phyloP scores from a whole-genome alignment of 257 asterid genomes.

The Nicotiana noctiflora region DNA sequence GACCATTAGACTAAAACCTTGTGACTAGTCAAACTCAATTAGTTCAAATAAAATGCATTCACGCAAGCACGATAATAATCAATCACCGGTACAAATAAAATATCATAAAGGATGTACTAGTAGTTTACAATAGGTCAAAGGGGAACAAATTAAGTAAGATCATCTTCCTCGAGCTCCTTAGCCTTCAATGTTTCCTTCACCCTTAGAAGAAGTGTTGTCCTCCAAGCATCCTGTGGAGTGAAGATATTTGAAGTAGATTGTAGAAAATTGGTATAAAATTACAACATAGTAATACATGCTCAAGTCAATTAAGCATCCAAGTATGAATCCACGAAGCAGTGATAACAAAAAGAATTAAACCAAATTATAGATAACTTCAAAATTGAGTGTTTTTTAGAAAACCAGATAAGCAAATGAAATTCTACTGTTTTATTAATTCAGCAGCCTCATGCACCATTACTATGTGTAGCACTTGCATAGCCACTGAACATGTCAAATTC shows the following conservation, averaged over 20 bases:
- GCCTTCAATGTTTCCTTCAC: constrained; percentile 95
- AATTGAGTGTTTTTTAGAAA: not conserved
- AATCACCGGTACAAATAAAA: constrained; percentile 10
- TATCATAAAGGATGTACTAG: constrained; percentile 1
- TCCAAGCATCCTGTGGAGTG: constrained; percentile 70
- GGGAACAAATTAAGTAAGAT: constrained; percentile 55
- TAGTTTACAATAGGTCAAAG: constrained; percentile 2
- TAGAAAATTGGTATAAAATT: too few species aligned
- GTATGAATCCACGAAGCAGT: not conserved
- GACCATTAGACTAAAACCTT: not conserved
- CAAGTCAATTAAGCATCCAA: not conserved
- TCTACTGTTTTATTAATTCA: not conserved
- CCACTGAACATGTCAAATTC: not conserved
- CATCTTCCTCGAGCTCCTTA: constrained; percentile 86
- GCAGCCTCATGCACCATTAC: not conserved
- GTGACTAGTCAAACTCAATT: not conserved
- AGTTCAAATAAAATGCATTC: not conserved
- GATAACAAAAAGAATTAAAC: not conserved
- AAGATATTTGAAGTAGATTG: not conserved
- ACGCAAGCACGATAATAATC: not conserved
- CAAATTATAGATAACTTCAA: not conserved
- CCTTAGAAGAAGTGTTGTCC: constrained; percentile 87
- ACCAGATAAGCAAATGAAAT: not conserved
- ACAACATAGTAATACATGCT: not conserved
- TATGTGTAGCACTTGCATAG: not conserved